Conservation (phyloP, 2,329 filamentous ascomycete species). For the Arachnomyces sp. region DNA sequence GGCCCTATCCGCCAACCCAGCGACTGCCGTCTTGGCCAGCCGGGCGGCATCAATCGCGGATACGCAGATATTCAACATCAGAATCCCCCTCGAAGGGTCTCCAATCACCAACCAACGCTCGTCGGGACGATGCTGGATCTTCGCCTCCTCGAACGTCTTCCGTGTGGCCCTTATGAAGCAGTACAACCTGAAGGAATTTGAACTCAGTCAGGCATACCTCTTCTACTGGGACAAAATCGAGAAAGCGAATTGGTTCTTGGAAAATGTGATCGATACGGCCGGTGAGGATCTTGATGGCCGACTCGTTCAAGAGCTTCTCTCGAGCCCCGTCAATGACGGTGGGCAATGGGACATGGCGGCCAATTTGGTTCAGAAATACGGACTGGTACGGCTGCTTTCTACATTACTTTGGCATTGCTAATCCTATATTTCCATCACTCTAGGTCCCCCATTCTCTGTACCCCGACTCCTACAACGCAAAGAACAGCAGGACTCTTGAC, state of each 20-base stretch:
- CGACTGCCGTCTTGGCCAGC: conserved; percentile 57
- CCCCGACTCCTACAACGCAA: conserved; percentile 72
- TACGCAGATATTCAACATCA: conserved; percentile 73
- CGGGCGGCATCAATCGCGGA: conserved; percentile 56
- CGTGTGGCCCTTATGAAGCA: conserved; percentile 80
- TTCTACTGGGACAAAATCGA: conserved; percentile 95
- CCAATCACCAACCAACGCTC: conserved; percentile 79
- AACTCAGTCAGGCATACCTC: conserved; percentile 79
- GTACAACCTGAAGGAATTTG: conserved; percentile 67
- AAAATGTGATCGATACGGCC: conserved; percentile 69
- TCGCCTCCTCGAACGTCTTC: conserved; percentile 85
- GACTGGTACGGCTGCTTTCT: conserved; percentile 44
- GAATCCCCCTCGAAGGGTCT: conserved; percentile 70
- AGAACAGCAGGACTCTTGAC: conserved; percentile 62
- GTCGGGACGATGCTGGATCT: conserved; percentile 84
- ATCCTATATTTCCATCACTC: background rate
- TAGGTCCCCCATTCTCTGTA: conserved; percentile 66
- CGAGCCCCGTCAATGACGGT: conserved; percentile 65
- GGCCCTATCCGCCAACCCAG: conserved; percentile 60
- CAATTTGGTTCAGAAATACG: conserved; percentile 79
- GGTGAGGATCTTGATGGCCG: conserved; percentile 62
- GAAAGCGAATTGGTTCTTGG: conserved; percentile 82
- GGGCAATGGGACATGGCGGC: conserved; percentile 91
- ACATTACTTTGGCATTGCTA: background rate
- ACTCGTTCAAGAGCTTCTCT: conserved; percentile 61